Evolutionary conservation across 768 basidiomycete species (phyloP).

Genomic region (Lactifluus echinatus): DNA sequence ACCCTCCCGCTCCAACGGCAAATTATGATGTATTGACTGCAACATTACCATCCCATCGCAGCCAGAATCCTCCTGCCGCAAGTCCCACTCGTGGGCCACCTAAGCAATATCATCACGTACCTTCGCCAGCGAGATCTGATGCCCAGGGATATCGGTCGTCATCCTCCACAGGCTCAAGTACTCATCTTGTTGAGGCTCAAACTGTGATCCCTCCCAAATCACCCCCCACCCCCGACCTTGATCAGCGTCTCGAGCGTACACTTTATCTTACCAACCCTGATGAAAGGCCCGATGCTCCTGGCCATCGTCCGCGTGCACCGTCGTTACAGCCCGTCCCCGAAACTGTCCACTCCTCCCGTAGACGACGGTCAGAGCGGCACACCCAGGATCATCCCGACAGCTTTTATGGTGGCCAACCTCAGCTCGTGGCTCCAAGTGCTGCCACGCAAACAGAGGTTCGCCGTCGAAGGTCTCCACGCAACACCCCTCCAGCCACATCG

Average conservation of each 20-base stretch:
- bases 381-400: not conserved
- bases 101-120: constrained; percentile 3
- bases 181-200: not conserved
- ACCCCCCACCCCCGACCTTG: constrained; percentile 1
- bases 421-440: not conserved
- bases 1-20: not conserved
- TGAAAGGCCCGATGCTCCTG: not conserved
- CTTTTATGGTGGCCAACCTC: constrained; percentile 1
- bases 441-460: not conserved
- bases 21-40: not conserved
- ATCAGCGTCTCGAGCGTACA: constrained; percentile 4
- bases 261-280: constrained; percentile 18
- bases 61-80: constrained; percentile 10
- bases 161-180: not conserved
- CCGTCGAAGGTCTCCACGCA: not conserved
- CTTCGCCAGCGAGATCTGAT: not conserved
- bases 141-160: not conserved
- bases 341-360: not conserved
- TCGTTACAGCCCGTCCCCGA: not conserved
- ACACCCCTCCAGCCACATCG: not conserved
- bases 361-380: not conserved
- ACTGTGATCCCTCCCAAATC: not conserved
- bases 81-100: not conserved
- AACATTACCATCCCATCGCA: constrained; percentile 2
- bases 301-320: not conserved